phyloP scores from a whole-genome alignment of 495 filamentous ascomycete species.

The Xylaria scruposa region DNA sequence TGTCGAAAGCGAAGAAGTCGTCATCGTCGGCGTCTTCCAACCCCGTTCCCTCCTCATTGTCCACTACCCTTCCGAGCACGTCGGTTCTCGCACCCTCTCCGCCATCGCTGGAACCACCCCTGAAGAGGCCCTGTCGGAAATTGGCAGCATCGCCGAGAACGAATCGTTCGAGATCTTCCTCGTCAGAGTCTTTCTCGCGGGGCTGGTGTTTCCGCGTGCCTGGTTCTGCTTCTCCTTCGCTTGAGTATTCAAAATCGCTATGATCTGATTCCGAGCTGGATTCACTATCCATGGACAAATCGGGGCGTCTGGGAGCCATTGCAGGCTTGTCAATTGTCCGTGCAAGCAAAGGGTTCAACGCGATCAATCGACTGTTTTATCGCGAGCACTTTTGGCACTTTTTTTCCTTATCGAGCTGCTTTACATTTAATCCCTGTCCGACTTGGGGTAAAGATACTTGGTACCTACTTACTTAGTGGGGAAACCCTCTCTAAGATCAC shows the following conservation, averaged over 20 bases:
- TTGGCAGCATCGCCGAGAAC: constrained; percentile 86
- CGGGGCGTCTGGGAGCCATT: constrained; percentile 38
- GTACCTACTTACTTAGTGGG: constrained; percentile 7
- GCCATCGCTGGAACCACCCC: constrained; percentile 39
- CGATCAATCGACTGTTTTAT: constrained; percentile 3
- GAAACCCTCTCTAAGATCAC: background rate
- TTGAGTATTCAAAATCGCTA: constrained; percentile 33
- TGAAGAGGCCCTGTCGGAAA: constrained; percentile 74
- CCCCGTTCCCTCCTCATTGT: constrained; percentile 49
- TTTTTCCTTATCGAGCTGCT: constrained; percentile 44
- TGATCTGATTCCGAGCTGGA: constrained; percentile 34
- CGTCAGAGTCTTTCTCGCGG: constrained; percentile 75
- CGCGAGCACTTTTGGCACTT: constrained; percentile 37
- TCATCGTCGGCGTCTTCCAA: constrained; percentile 66
- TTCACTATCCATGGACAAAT: constrained; percentile 48
- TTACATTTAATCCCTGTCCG: constrained; percentile 34
- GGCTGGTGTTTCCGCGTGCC: constrained; percentile 33
- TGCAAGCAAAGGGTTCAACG: background rate
- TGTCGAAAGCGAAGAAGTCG: constrained; percentile 60
- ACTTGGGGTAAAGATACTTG: background rate
- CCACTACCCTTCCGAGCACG: constrained; percentile 22
- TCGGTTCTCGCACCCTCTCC: constrained; percentile 13
- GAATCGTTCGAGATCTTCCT: constrained; percentile 82
- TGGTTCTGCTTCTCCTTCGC: constrained; percentile 35
- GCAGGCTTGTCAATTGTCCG: constrained; percentile 20